Percentiles rank a stretch among this genome's conserved stretches.
Evolutionary conservation across 805 yeast species (phyloP).

Genomic region (Schwanniomyces polymorphus): DNA sequence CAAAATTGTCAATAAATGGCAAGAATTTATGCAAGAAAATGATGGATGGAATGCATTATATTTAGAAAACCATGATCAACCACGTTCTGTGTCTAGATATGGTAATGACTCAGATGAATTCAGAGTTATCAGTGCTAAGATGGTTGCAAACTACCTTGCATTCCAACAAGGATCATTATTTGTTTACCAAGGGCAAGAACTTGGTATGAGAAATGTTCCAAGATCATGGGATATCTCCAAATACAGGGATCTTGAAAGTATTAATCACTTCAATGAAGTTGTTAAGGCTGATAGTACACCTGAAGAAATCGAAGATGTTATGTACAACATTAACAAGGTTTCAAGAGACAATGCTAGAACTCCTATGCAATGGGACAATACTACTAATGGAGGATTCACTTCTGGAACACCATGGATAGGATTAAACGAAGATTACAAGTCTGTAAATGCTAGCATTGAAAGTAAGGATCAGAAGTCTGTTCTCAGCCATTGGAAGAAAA

Average conservation of each 20-base stretch:
- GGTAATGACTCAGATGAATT: not conserved
- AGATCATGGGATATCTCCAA: slow-evolving; percentile 1
- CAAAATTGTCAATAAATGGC: slow-evolving; percentile 10
- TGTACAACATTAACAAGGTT: not conserved
- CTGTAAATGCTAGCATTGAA: not conserved
- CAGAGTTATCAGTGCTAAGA: not conserved
- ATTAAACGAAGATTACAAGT: not conserved
- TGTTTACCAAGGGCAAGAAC: not conserved
- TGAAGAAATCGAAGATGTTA: not conserved
- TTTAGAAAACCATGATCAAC: slow-evolving; percentile 1
- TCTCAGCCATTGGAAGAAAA: not conserved
- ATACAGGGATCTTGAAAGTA: not conserved
- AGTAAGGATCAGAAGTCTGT: not conserved
- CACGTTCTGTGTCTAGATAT: slow-evolving; percentile 1
- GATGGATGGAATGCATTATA: slow-evolving; percentile 2
- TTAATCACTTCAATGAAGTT: slow-evolving; percentile 1
- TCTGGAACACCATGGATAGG: not conserved
- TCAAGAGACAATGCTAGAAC: not conserved
- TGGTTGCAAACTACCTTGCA: not conserved
- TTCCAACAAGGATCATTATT: slow-evolving; percentile 1
- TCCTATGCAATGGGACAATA: slow-evolving; percentile 2
- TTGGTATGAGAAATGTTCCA: slow-evolving; percentile 1
- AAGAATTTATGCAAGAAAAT: slow-evolving; percentile 4
- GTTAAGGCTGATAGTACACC: not conserved
- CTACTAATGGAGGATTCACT: slow-evolving; percentile 1